Evolutionary conservation across 2,329 filamentous ascomycete genomes (phyloP).

Genomic region (Triangularia setosa): DNA sequence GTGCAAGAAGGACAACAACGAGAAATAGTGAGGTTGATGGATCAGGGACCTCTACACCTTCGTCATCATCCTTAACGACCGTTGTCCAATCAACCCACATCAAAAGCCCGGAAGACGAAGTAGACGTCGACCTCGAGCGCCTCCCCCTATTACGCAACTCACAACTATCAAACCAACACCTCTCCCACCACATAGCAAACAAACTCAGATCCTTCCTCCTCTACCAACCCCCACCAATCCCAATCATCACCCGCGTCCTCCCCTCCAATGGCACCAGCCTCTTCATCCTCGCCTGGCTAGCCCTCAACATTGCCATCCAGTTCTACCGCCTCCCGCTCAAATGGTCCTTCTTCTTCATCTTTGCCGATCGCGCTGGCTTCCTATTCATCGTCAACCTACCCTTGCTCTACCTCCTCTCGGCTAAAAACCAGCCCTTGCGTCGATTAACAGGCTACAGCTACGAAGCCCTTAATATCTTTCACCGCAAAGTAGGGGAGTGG

Average conservation of each 20-base stretch:
- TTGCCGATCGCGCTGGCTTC: constrained; percentile 54
- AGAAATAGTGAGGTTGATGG: not conserved
- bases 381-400: constrained; percentile 48
- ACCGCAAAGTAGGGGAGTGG: constrained; percentile 59
- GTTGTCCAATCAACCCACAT: not conserved
- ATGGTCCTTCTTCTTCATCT: constrained; percentile 50
- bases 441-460: constrained; percentile 61
- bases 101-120: constrained; percentile 4
- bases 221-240: constrained; percentile 55
- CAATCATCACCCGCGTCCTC: constrained; percentile 52
- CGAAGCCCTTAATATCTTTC: constrained; percentile 62
- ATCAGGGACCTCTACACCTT: constrained; percentile 29
- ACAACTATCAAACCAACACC: not conserved
- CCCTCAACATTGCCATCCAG: constrained; percentile 55
- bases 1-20: not conserved
- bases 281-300: constrained; percentile 47
- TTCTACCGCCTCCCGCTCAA: constrained; percentile 48
- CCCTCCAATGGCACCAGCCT: constrained; percentile 56
- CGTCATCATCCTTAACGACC: constrained; percentile 15
- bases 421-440: constrained; percentile 63
- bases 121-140: constrained; percentile 33
- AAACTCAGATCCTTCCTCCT: constrained; percentile 36
- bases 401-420: constrained; percentile 58
- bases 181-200: not conserved
- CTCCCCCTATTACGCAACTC: constrained; percentile 31